Evolutionary conservation across 2,329 filamentous ascomycete genomes (phyloP), one percentile per base, ranked within the genome.

Genomic region (Fusarium mangiferae): DNA sequence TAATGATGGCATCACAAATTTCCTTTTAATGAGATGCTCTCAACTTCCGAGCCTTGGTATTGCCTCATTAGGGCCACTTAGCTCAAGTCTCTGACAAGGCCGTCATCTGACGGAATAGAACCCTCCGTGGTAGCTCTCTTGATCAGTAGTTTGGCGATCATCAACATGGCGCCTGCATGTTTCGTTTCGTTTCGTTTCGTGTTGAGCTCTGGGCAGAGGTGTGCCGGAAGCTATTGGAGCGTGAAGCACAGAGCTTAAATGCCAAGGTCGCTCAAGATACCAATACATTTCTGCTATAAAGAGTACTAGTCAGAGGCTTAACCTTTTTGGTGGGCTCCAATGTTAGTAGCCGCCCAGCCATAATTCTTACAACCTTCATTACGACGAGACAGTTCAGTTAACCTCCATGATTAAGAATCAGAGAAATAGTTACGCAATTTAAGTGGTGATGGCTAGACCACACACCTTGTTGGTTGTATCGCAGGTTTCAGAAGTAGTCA

Each of bases 231-330:
- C 49, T 45, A 74, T 69, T 74, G 68, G 72, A 60, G 51, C 48
- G 18, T 65, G 24, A 64, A 46, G 55, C 44, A 57, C 63, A 65
- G 39, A 55, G 48, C 22, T 55, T 26, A 52, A 46, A 48, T 59
- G 70, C 73, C 73, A 75, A 75, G 73, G 62, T 74, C 73, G 70
- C 67, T 74, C 71, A 63, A 58, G 36, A 39, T 49, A 72, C 73
- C 73, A 75, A 74, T 72, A 15, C 45, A 51, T 24, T 62, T 60
- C 52, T 52, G n/a, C 44, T 41, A 39, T 70, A 24, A 15, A 24
- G n/a, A 44, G 41, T 42, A 35, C 30, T 35, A 17, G 38, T 26
- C 36, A 59, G 44, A 60, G 33, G 58, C 44, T 65, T 66, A 64
- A 52, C 51, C 54, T 46, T 18, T 68, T 62, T 20, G 11, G 52